phyloP scores from a whole-genome alignment of 192 early-diverging fungal species.

The Backusella westeae region DNA sequence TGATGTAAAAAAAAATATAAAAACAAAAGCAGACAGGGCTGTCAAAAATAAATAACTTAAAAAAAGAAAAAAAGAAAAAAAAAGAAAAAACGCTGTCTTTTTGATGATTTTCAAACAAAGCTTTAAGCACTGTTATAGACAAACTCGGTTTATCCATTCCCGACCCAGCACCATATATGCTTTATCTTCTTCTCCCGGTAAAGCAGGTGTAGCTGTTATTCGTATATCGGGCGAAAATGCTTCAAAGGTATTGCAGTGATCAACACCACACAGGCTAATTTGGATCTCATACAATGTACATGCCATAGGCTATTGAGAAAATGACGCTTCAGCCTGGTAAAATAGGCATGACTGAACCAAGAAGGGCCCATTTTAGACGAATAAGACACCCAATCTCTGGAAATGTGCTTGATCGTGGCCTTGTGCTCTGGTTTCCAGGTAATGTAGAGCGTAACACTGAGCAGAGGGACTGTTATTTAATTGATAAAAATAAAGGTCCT shows the following conservation, averaged over 20 bases:
- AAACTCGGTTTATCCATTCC: not conserved
- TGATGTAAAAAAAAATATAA: not conserved
- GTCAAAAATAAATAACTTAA: not conserved
- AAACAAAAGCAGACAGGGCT: not conserved
- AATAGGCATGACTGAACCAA: constrained; percentile 32
- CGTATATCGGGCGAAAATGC: constrained; percentile 65
- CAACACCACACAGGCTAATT: constrained; percentile 11
- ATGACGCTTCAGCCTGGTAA: constrained; percentile 30
- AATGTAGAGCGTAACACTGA: not conserved
- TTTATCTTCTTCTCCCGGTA: constrained; percentile 67
- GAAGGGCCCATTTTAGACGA: constrained; percentile 42
- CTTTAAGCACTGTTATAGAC: not conserved
- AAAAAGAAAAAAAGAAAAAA: constrained; percentile 11
- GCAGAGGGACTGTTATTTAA: not conserved
- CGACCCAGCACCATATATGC: constrained; percentile 67
- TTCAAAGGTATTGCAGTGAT: constrained; percentile 35
- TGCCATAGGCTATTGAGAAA: constrained; percentile 15
- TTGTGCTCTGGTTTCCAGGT: constrained; percentile 60
- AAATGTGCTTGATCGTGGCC: constrained; percentile 56
- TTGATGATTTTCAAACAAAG: constrained; percentile 2
- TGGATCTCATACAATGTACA: constrained; percentile 12
- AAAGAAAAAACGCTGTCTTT: not conserved
- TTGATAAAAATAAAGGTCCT: constrained; percentile 38
- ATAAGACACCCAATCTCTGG: constrained; percentile 43
- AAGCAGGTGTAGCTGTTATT: constrained; percentile 76